Base-by-base conservation (phyloP, 768 basidiomycete species). In the Agrocybe praecox region DNA sequence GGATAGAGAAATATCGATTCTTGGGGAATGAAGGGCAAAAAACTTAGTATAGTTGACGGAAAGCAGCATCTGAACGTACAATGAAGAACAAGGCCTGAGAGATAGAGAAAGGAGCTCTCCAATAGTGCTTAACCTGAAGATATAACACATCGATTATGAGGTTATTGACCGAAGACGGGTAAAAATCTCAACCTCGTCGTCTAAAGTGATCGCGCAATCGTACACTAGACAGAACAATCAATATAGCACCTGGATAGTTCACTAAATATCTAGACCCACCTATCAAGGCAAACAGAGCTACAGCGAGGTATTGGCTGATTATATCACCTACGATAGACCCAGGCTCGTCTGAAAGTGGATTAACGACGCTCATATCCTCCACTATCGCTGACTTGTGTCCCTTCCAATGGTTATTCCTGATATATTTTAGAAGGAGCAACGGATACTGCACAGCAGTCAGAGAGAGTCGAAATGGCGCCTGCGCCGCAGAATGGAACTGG, bases 81-180 rank as follows among this genome's bases (percentile, higher is more conserved):
- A 72, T 52, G 49, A 77, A 67, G 49, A 76, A 79, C 10, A 79
- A 59, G 19, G 67, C 59, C 55, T 73, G 71, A 11, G 76, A 74
- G 22, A 67, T 55, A 1, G 69, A 68, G 70, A 72, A 76, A 50
- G 64, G 51, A 11, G 74, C 73, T 5, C 63, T 67, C 76, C 78
- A 80, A 59, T 77, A 80, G 50, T 76, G 70, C 46, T 71, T 64
- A 10, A 73, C 64, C 78, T 77, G 32, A 12, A 33, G 21, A 15
- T 53, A 19, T 23, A 43, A 45, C 7, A 15, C 29, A 18, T 40
- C 17, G 17, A 9, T 48, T n/a, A 11, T 19, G 5, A 5, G 22
- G 36, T 47, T 18, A 23, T 21, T 2, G 15, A 12, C 5, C 15
- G 10, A n/a, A 44, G 26, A 47, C 49, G 33, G 19, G 24, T 11